Evolutionary conservation across 2,329 filamentous ascomycete genomes (phyloP), one percentile per base, ranked within the genome.

Genomic region (Pseudogymnoascus destructans): DNA sequence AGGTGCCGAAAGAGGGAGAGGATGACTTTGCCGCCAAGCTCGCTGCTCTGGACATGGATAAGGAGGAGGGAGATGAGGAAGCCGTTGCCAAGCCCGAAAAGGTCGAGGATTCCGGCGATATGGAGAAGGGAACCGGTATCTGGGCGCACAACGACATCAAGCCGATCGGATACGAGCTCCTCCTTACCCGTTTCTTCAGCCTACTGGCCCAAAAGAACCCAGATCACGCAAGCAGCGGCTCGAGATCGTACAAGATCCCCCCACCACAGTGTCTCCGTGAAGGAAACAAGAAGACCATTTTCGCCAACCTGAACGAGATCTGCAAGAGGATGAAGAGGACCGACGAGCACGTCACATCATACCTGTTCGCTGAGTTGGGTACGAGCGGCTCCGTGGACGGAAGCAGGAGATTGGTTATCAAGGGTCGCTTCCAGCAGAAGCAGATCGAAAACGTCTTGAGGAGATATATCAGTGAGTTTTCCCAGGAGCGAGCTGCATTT

Each of bases 221-320:
- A 67, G 93, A 98, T 72, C 86, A 97, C 69, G 86, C 92, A 64
- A 86, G 88, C 63, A 88, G 84, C 71, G 89, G 89, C 65, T 84
- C 85, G 69, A 93, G 90, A 80, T 95, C 87, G 74, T 98, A 97
- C 84, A 97, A 97, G 84, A 98, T 98, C 66, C 93, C 93, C 57
- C 93, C 93, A 57, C 93, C 93, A 56, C 93, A 98, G 78, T 97
- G 93, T 77, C 84, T 97, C 70, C 91, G 93, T 77, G 93, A 98
- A 90, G 93, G 93, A 73, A 98, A 98, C 84, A 95, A 95, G 83
- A 95, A 95, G 85, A 98, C 93, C 63, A 95, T 98, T 70, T 98
- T 98, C 70, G 93, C 92, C 78, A 98, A 98, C 78, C 93, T 98
- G 70, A 84, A 89, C 72, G 93, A 98, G 72, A 97, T 98, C 69